Percentiles rank a stretch among this genome's conserved stretches.
These are phyloP conservation scores for Durotheca rogersii DNA, from an alignment of 495 filamentous ascomycete genomes.

Conservation along the genomic window DNA sequence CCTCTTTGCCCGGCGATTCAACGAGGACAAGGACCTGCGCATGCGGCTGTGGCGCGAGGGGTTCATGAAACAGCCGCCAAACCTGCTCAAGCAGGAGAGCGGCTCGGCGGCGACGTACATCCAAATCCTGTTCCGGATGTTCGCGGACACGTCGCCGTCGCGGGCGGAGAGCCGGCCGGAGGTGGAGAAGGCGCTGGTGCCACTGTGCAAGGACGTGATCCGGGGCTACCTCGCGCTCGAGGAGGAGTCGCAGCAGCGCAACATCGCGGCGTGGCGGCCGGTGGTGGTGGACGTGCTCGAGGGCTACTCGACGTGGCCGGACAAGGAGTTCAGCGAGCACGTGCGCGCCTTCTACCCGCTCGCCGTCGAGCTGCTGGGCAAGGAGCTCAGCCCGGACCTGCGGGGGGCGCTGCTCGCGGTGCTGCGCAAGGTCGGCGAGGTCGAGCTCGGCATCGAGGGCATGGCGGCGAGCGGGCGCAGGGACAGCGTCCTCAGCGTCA, in stretches of 20 bases:
- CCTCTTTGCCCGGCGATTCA: slow-evolving; percentile 94
- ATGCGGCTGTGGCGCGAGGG: slow-evolving; percentile 95
- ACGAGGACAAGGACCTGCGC: slow-evolving; percentile 91
- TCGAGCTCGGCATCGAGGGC: slow-evolving; percentile 65
- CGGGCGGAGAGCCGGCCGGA: slow-evolving; percentile 72
- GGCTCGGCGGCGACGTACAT: slow-evolving; percentile 93
- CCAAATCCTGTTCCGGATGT: slow-evolving; percentile 93
- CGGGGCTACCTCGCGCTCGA: slow-evolving; percentile 77
- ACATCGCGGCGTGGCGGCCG: slow-evolving; percentile 93
- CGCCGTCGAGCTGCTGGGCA: slow-evolving; percentile 75
- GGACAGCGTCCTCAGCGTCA: slow-evolving; percentile 39
- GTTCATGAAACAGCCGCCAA: slow-evolving; percentile 99
- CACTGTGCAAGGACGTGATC: slow-evolving; percentile 91
- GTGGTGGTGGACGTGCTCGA: slow-evolving; percentile 98
- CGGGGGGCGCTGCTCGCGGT: slow-evolving; percentile 72
- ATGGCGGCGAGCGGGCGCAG: slow-evolving; percentile 35
- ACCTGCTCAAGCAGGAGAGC: slow-evolving; percentile 96
- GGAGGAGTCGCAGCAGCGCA: slow-evolving; percentile 91
- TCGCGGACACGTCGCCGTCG: slow-evolving; percentile 82
- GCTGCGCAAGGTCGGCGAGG: slow-evolving; percentile 78
- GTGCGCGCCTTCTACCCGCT: slow-evolving; percentile 83
- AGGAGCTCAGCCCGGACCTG: slow-evolving; percentile 78
- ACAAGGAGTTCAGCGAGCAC: slow-evolving; percentile 77
- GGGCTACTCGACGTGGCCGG: slow-evolving; percentile 84
- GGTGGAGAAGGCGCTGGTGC: slow-evolving; percentile 88